Evolutionary conservation across 805 yeast genomes (phyloP).

Genomic region (Metschnikowia santaceciliae): DNA sequence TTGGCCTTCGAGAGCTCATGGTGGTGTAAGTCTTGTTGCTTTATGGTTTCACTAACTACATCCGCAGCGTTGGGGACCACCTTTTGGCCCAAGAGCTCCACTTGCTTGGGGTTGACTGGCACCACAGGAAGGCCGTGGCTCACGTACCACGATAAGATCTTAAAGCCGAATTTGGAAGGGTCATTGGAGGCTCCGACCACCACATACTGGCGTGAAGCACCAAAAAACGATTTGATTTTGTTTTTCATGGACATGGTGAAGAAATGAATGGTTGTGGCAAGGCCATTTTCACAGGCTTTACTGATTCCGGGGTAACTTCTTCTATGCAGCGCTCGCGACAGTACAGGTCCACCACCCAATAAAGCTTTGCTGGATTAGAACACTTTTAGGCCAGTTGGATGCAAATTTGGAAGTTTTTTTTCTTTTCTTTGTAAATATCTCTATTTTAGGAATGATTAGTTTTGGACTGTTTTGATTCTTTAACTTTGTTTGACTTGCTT

Average conservation of each 20-base stretch:
- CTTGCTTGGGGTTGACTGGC: slow-evolving; percentile 61
- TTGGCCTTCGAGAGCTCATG: slow-evolving; percentile 31
- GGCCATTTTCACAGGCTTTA: slow-evolving; percentile 1
- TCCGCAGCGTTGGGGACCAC: slow-evolving; percentile 32
- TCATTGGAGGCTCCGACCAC: slow-evolving; percentile 72
- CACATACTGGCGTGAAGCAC: slow-evolving; percentile 49
- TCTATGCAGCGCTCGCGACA: neutral
- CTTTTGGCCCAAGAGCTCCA: slow-evolving; percentile 42
- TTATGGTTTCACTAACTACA: slow-evolving; percentile 22
- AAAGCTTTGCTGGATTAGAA: neutral
- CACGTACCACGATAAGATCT: slow-evolving; percentile 66
- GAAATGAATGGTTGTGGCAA: neutral
- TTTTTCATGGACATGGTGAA: slow-evolving; percentile 34
- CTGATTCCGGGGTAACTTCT: slow-evolving; percentile 3
- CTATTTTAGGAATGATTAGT: no score
- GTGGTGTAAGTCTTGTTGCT: slow-evolving; percentile 17
- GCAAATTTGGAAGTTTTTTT: neutral
- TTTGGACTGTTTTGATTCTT: no score
- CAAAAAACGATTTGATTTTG: slow-evolving; percentile 45
- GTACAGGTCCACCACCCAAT: neutral
- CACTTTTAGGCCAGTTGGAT: neutral
- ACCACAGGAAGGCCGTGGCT: slow-evolving; percentile 52
- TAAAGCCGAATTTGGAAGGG: slow-evolving; percentile 63
- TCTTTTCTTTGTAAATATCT: no score
- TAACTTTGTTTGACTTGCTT: no score